Conservation (phyloP, 1,284 basidiomycete genomes). For the Ceratobasidium sp. region DNA sequence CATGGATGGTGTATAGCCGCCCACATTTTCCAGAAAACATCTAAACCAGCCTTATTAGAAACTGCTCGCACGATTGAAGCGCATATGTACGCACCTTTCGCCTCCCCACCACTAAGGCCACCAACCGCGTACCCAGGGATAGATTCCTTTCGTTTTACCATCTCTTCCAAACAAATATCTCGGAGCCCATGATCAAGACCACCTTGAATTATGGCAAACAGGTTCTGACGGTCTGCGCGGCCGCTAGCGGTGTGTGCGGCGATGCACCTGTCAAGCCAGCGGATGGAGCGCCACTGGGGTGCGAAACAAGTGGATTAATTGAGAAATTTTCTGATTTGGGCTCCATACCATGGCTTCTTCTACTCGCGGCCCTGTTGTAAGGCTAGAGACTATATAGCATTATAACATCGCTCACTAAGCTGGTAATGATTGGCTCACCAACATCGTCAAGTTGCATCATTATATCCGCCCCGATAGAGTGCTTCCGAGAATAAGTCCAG, state of each 20-base stretch:
- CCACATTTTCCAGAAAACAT: constrained; percentile 84
- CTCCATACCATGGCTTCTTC: constrained; percentile 68
- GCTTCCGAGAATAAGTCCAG: constrained; percentile 64
- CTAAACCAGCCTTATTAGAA: constrained; percentile 49
- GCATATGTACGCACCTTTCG: constrained; percentile 74
- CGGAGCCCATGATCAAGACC: constrained; percentile 73
- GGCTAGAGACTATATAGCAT: constrained; percentile 63
- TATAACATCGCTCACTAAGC: not conserved
- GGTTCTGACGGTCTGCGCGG: constrained; percentile 67
- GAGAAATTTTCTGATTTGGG: constrained; percentile 42
- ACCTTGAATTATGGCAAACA: constrained; percentile 89
- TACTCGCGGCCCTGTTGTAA: constrained; percentile 76
- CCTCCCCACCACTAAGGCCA: constrained; percentile 79
- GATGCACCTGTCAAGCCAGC: constrained; percentile 87
- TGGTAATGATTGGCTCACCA: constrained; percentile 56
- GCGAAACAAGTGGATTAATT: not conserved
- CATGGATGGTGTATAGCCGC: constrained; percentile 43
- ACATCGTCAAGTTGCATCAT: constrained; percentile 93
- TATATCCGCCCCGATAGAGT: constrained; percentile 85
- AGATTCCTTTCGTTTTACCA: constrained; percentile 71
- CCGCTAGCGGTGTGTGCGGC: constrained; percentile 71
- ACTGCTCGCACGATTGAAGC: not conserved
- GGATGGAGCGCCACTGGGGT: constrained; percentile 63
- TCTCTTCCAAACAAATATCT: constrained; percentile 76
- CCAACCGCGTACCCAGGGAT: constrained; percentile 86